phyloP scores from a whole-genome alignment of 352 stramenopile genomes.

The Phytophthora cactorum region DNA sequence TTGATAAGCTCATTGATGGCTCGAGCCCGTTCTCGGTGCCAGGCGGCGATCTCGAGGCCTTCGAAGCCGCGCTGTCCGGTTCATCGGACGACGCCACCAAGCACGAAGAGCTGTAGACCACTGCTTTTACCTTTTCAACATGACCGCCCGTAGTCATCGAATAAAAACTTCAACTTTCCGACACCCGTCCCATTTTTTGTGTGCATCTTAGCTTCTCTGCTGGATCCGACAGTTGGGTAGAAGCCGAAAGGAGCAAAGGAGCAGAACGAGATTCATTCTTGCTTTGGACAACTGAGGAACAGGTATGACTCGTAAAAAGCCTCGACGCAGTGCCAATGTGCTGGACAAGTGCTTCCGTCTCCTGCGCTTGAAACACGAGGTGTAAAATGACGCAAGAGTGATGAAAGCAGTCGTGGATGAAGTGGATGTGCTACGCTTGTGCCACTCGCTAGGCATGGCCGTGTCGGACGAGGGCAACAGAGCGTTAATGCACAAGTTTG shows the following conservation, averaged over 20 bases:
- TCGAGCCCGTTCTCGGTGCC: constrained; percentile 51
- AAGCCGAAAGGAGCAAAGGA: neutral
- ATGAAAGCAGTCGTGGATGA: constrained; percentile 74
- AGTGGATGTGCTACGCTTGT: constrained; percentile 65
- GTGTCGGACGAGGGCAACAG: constrained; percentile 22
- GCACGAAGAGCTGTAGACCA: constrained; percentile 40
- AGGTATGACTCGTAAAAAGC: neutral
- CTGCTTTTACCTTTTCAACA: neutral
- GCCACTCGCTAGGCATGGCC: constrained; percentile 53
- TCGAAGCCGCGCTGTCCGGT: constrained; percentile 31
- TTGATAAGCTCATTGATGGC: constrained; percentile 75
- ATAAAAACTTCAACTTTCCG: neutral
- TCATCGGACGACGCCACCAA: constrained; percentile 16
- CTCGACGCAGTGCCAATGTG: neutral
- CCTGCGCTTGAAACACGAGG: constrained; percentile 45
- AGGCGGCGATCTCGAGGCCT: constrained; percentile 24
- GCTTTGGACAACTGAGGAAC: neutral
- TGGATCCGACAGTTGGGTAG: neutral
- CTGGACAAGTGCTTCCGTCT: constrained; percentile 44
- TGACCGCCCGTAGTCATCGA: no score
- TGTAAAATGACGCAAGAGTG: constrained; percentile 62
- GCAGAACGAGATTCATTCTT: neutral
- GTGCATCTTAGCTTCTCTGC: no score
- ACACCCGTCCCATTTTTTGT: neutral
- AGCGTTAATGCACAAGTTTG: constrained; percentile 41